These are phyloP conservation scores for Setaria italica DNA, from an alignment of 202 grass and related monocot species.

Conservation along the genomic window DNA sequence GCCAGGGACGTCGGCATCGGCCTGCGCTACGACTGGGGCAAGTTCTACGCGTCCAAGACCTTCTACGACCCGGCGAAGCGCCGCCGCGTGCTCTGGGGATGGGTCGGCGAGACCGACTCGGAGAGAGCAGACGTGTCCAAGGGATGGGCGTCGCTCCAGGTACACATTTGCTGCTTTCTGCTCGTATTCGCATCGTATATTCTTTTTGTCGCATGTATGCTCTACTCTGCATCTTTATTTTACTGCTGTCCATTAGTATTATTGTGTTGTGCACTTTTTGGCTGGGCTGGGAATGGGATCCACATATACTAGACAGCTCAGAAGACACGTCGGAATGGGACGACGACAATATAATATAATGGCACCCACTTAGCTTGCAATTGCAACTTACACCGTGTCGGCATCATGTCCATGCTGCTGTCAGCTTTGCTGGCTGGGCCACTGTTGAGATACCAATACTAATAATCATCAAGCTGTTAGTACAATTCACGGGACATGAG, in stretches of 20 bases:
- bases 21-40: conserved; percentile 87
- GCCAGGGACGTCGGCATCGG: conserved; percentile 56
- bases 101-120: conserved; percentile 76
- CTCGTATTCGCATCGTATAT: not conserved
- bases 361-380: not conserved
- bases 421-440: not conserved
- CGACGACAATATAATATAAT: not conserved
- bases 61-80: conserved; percentile 79
- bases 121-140: conserved; percentile 66
- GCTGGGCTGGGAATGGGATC: not conserved
- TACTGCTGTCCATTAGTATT: not conserved
- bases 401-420: conserved; percentile 18
- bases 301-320: not conserved
- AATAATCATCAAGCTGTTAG: not conserved
- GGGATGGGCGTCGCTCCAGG: conserved; percentile 83
- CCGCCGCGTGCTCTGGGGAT: conserved; percentile 77
- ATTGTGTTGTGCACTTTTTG: not conserved
- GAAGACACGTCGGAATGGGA: conserved; percentile 4
- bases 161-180: not conserved
- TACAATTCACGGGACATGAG: not conserved
- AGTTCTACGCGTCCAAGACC: conserved; percentile 92
- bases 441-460: not conserved
- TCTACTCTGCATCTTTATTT: too few species aligned
- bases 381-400: not conserved
- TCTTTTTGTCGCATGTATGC: not conserved